These are phyloP conservation scores for Cyberlindnera galapagoensis DNA, from an alignment of 805 yeast genomes.

Conservation along the genomic window DNA sequence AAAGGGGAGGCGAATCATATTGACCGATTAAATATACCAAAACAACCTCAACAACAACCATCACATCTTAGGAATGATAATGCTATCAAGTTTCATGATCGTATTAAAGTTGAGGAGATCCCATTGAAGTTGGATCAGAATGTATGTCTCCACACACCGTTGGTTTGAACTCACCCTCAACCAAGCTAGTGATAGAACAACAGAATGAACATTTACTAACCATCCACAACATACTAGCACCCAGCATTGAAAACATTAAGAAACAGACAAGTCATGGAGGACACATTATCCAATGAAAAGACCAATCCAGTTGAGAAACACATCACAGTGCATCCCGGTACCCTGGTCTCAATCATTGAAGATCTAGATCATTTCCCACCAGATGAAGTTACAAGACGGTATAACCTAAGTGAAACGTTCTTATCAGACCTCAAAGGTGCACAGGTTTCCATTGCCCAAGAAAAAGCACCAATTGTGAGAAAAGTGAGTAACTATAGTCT, in stretches of 20 bases:
- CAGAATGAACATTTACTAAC: constrained; percentile 3
- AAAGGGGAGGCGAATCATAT: neutral
- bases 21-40: neutral
- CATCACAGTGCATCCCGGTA: constrained; percentile 14
- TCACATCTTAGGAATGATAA: constrained; percentile 3
- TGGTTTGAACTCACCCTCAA: too few relatives aligned
- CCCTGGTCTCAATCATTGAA: constrained; percentile 16
- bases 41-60: constrained; percentile 1
- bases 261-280: constrained; percentile 13
- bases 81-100: constrained; percentile 14
- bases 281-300: constrained; percentile 2
- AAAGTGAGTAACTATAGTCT: too few relatives aligned
- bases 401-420: constrained; percentile 7
- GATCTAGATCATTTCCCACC: constrained; percentile 12
- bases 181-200: too few relatives aligned
- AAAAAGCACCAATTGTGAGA: too few relatives aligned
- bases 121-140: constrained; percentile 15
- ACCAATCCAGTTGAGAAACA: neutral
- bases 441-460: constrained; percentile 6
- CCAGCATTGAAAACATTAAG: constrained; percentile 15
- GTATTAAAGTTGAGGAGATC: constrained; percentile 12
- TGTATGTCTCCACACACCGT: too few relatives aligned
- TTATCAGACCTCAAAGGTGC: neutral
- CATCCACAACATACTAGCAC: constrained; percentile 3
- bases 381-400: constrained; percentile 11